Percentiles rank a stretch among this genome's conserved stretches.
phyloP scores from a whole-genome alignment of 164 flowering plant species.

The Hamamelis virginiana region DNA sequence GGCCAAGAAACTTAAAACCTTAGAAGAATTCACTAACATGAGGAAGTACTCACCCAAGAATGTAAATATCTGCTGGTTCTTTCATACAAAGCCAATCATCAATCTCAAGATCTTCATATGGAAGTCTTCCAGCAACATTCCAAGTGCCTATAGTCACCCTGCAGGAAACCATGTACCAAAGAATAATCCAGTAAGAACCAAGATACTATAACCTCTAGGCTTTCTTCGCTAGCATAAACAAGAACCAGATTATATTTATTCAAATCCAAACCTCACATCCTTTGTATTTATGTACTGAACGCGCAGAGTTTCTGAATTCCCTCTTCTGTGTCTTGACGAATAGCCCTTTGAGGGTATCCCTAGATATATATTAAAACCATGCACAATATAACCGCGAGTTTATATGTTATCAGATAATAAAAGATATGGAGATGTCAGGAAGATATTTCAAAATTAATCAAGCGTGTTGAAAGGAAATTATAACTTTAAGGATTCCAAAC shows the following conservation, averaged over 20 bases:
- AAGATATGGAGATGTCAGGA: neutral
- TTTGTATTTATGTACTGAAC: conserved; percentile 79
- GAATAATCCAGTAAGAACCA: neutral
- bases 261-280: conserved; percentile 78
- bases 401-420: neutral
- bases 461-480: neutral
- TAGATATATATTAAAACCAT: conserved; percentile 13
- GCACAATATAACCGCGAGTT: neutral
- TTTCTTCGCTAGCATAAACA: neutral
- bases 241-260: conserved; percentile 2
- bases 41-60: conserved; percentile 68
- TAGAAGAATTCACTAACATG: neutral
- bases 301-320: conserved; percentile 86
- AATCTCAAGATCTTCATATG: conserved; percentile 68
- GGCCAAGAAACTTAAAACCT: neutral
- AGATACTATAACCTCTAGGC: neutral
- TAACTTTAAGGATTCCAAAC: neutral
- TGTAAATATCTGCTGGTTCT: conserved; percentile 81
- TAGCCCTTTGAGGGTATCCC: conserved; percentile 41
- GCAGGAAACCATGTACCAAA: conserved; percentile 11
- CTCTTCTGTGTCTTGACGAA: conserved; percentile 59
- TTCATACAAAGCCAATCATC: conserved; percentile 82
- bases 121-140: conserved; percentile 93
- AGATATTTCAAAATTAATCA: neutral
- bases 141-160: conserved; percentile 88